Conservation (phyloP, 495 filamentous ascomycete genomes). For the Penicillium chermesinum region DNA sequence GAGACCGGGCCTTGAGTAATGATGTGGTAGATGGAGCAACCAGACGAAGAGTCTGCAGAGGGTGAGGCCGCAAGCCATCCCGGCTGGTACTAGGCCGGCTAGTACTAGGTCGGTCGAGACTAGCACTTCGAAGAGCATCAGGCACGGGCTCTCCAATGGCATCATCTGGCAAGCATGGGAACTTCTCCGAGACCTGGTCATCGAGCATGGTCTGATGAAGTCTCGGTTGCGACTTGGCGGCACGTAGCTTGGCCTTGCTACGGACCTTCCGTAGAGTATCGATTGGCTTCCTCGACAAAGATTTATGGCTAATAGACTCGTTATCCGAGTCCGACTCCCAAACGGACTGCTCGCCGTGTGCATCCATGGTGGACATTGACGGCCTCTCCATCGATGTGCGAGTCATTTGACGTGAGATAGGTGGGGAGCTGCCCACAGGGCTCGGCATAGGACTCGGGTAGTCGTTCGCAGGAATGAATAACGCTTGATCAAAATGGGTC, state of each 20-base stretch:
- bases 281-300: slow-evolving; percentile 37
- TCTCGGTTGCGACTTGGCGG: slow-evolving; percentile 39
- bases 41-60: slow-evolving; percentile 33
- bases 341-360: slow-evolving; percentile 39
- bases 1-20: slow-evolving; percentile 25
- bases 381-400: slow-evolving; percentile 37
- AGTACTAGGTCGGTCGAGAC: slow-evolving; percentile 18
- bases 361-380: slow-evolving; percentile 41
- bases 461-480: slow-evolving; percentile 44
- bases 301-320: slow-evolving; percentile 34
- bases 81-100: slow-evolving; percentile 23
- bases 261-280: slow-evolving; percentile 46
- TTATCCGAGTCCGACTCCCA: slow-evolving; percentile 47
- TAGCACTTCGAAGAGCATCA: slow-evolving; percentile 11
- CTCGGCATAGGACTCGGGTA: slow-evolving; percentile 39
- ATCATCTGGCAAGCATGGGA: slow-evolving; percentile 33
- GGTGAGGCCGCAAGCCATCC: slow-evolving; percentile 24
- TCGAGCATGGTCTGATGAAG: slow-evolving; percentile 26
- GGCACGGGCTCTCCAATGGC: slow-evolving; percentile 4
- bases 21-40: slow-evolving; percentile 40
- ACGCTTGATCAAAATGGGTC: slow-evolving; percentile 41
- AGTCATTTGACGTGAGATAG: slow-evolving; percentile 33
- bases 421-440: slow-evolving; percentile 31
- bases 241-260: slow-evolving; percentile 41
- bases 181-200: slow-evolving; percentile 23